phyloP scores from a whole-genome alignment of 1,284 basidiomycete genomes.

The Melampsora americana region DNA sequence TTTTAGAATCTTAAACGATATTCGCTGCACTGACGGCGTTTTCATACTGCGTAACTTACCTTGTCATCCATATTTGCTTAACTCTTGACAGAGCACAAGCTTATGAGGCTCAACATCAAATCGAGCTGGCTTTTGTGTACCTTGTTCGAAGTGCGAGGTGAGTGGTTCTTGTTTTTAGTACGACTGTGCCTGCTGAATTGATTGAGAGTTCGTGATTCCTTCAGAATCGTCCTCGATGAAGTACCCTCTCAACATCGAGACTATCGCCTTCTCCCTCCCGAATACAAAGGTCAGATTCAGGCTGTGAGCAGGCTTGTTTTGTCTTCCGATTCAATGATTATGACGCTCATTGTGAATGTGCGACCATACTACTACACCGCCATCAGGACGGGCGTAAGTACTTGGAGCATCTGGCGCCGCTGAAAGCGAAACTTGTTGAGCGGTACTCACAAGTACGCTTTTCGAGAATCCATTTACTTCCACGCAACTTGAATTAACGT shows the following conservation, averaged over 20 bases:
- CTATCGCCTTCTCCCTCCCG: background rate
- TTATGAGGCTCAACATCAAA: background rate
- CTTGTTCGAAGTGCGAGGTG: conserved; percentile 9
- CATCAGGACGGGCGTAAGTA: conserved; percentile 18
- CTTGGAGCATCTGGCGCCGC: conserved; percentile 3
- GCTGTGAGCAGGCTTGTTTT: conserved; percentile 12
- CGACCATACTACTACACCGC: background rate
- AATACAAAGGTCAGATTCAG: background rate
- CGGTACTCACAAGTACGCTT: background rate
- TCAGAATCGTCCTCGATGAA: conserved; percentile 6
- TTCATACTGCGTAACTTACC: background rate
- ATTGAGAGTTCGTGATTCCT: background rate
- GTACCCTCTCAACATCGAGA: conserved; percentile 20
- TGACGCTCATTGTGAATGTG: background rate
- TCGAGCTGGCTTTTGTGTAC: conserved; percentile 26
- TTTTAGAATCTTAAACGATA: background rate
- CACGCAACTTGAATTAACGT: background rate
- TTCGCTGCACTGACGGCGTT: background rate
- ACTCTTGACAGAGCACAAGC: background rate
- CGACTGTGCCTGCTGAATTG: background rate
- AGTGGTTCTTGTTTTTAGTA: background rate
- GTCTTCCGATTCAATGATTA: background rate
- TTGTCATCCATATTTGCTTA: background rate
- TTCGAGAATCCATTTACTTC: background rate
- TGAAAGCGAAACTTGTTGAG: background rate